phyloP scores from a whole-genome alignment of 495 filamentous ascomycete species.

The Hapsidospora chrysogenum region DNA sequence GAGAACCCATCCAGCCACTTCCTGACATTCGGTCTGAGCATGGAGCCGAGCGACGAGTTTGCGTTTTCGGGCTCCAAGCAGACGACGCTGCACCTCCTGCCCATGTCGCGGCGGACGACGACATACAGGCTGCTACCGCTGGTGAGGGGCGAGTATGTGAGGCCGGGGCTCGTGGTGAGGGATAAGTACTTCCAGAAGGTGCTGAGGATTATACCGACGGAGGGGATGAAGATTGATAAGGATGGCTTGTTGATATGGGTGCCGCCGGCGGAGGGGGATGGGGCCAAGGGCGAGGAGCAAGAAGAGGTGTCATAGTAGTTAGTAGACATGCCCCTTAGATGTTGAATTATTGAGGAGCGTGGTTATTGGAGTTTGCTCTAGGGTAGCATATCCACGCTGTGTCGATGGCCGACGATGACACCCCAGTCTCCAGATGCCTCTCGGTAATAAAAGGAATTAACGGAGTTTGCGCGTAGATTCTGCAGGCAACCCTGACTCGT shows the following conservation, averaged over 20 bases:
- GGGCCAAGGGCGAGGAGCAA: conserved; percentile 3
- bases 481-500: too few relatives aligned
- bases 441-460: too few relatives aligned
- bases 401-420: too few relatives aligned
- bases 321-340: too few relatives aligned
- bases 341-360: too few relatives aligned
- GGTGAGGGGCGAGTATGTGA: conserved; percentile 49
- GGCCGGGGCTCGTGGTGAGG: conserved; percentile 51
- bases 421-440: too few relatives aligned
- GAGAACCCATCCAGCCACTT: conserved; percentile 93
- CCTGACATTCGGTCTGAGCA: conserved; percentile 74
- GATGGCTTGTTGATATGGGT: conserved; percentile 57
- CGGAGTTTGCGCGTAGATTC: too few relatives aligned
- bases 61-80: conserved; percentile 84
- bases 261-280: conserved; percentile 22
- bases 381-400: too few relatives aligned
- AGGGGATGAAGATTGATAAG: conserved; percentile 59
- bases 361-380: too few relatives aligned
- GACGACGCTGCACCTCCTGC: conserved; percentile 57
- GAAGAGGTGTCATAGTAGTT: too few relatives aligned
- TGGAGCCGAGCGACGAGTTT: conserved; percentile 87
- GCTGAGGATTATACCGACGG: conserved; percentile 50
- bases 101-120: conserved; percentile 53
- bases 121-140: conserved; percentile 52
- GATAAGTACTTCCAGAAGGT: conserved; percentile 86